These are phyloP conservation scores for Cadophora malorum DNA, from an alignment of 2,329 filamentous ascomycete species.

Conservation along the genomic window DNA sequence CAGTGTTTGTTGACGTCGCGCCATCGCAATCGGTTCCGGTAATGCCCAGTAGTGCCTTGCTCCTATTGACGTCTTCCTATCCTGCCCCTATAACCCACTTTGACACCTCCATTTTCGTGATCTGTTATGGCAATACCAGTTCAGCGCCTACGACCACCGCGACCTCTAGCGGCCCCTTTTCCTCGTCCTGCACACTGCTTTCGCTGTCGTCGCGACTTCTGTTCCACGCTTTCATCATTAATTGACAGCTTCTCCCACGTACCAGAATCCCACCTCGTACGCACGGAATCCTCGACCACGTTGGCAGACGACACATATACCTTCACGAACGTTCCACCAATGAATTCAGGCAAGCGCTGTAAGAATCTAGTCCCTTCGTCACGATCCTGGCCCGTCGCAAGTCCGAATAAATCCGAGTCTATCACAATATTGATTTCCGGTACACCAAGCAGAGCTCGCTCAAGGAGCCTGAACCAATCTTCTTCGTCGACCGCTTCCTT, in stretches of 20 bases:
- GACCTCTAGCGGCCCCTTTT: not conserved
- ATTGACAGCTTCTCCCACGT: not conserved
- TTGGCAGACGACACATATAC: not conserved
- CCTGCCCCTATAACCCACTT: too few species aligned
- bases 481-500: not conserved
- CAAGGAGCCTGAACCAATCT: not conserved
- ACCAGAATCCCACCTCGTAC: not conserved
- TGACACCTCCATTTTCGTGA: too few species aligned
- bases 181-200: not conserved
- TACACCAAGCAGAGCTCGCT: not conserved
- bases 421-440: not conserved
- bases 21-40: not conserved
- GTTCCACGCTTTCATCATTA: not conserved
- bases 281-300: not conserved
- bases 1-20: not conserved
- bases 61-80: not conserved
- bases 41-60: not conserved
- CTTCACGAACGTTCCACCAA: not conserved
- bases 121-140: too few species aligned
- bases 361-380: not conserved
- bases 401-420: not conserved
- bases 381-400: not conserved
- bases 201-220: not conserved
- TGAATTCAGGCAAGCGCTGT: not conserved
- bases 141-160: too few species aligned